Base-by-base conservation (phyloP, 495 filamentous ascomycete genomes). In the Tuber microsphaerosporum region DNA sequence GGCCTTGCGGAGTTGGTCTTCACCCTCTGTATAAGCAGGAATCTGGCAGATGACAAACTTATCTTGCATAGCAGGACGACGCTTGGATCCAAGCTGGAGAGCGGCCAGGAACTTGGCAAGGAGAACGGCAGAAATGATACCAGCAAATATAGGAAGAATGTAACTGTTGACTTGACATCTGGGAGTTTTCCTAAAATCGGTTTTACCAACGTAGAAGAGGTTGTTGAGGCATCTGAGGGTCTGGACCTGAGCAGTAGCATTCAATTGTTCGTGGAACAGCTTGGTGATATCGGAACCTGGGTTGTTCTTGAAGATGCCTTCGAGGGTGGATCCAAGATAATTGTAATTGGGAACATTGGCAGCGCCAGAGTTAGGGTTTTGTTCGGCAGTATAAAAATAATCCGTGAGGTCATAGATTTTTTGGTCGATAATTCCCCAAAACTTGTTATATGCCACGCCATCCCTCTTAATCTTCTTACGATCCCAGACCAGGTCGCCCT, bases 21-120 rank as follows among this genome's bases (percentile, higher is more conserved):
- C 95, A 75, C 94, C 95, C 86, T 99, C 95, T 0, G 95, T 99
- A 83, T 99, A 99, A 19, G 95, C 95, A 31, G 95, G 95, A 73
- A 99, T 93, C 84, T 97, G 92, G 86, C 95, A 98, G 77, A 99
- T 97, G 75, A 99, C 95, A 76, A 99, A 99, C 83, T 97, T 98
- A 83, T 99, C 95, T 84, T 98, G 95, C 41, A 93, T 91, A 26
- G 91, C 87, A 7, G 95, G 95, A 26, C 93, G 92, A 43, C 92
- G 90, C 85, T 97, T 97, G 70, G 92, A 91, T 26, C 95, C 94
- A 76, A 99, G 91, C 82, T 99, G 95, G 41, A 99, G 87, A 69
- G 95, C 95, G 74, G 95, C 91, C 80, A 99, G 84, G 86, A 99
- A 99, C 85, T 98, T 99, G 84, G 91, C 86, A 22, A 91, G 78